Percentiles rank a stretch among this genome's conserved stretches.
Conservation (phyloP, 106 monocot species). For the Allium cepa region DNA sequence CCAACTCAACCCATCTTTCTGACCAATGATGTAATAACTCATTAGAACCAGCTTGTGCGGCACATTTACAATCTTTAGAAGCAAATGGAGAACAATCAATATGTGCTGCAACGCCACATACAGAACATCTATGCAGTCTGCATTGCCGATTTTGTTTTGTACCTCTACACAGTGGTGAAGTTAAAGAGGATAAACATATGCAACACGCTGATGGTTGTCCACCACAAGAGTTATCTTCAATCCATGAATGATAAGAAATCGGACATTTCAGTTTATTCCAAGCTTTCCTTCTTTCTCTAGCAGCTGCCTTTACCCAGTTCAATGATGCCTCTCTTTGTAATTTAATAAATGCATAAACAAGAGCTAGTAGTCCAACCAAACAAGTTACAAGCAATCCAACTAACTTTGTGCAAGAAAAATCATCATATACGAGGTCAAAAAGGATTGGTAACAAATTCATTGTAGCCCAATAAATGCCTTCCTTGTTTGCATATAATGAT, state of each 20-base stretch:
- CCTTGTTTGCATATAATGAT: constrained; percentile 1
- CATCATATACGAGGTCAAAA: constrained; percentile 6
- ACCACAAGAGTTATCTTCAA: constrained; percentile 25
- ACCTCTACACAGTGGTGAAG: constrained; percentile 26
- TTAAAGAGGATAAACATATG: constrained; percentile 65
- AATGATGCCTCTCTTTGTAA: constrained; percentile 61
- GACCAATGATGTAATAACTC: constrained; percentile 86
- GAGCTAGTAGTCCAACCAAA: constrained; percentile 46
- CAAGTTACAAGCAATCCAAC: constrained; percentile 42
- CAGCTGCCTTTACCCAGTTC: constrained; percentile 80
- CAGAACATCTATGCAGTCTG: constrained; percentile 45
- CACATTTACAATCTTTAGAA: constrained; percentile 73
- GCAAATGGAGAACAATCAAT: constrained; percentile 43
- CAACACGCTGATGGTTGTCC: constrained; percentile 59
- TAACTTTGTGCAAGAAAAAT: constrained; percentile 4
- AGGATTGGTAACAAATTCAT: constrained; percentile 15
- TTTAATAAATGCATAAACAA: constrained; percentile 58
- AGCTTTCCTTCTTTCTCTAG: constrained; percentile 59
- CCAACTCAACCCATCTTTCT: constrained; percentile 65
- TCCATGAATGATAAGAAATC: constrained; percentile 63
- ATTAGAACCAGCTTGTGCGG: constrained; percentile 54
- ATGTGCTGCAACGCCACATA: constrained; percentile 78
- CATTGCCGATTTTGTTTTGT: constrained; percentile 2
- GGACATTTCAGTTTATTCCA: constrained; percentile 60
- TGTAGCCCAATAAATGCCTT: neutral